Conservation (phyloP, 2,329 filamentous ascomycete genomes). For the Didymella sp. region DNA sequence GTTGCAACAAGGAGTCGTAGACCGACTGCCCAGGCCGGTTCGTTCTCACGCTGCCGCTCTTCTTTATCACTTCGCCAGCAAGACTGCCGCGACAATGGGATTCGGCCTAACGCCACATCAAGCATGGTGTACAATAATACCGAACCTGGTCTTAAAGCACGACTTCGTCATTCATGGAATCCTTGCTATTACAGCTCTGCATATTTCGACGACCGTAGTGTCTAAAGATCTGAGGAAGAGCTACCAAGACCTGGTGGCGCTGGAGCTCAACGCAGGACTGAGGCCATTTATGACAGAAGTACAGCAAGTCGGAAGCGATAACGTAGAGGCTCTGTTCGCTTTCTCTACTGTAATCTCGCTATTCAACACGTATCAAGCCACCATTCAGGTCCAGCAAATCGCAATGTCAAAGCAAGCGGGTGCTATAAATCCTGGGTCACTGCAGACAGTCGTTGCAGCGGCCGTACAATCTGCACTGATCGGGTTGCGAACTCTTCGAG, state of each 20-base stretch:
- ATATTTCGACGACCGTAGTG: conserved; percentile 47
- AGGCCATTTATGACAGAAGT: conserved; percentile 30
- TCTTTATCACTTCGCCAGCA: conserved; percentile 32
- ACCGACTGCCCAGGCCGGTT: conserved; percentile 19
- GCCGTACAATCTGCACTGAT: background rate
- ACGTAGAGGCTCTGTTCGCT: conserved; percentile 50
- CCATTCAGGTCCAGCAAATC: conserved; percentile 14
- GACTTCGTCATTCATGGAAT: conserved; percentile 54
- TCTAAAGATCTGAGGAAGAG: conserved; percentile 18
- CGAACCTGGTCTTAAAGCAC: conserved; percentile 46
- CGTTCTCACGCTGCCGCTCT: conserved; percentile 25
- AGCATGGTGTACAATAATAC: conserved; percentile 36
- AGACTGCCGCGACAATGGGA: conserved; percentile 32
- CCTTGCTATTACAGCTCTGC: conserved; percentile 53
- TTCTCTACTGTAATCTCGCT: conserved; percentile 28
- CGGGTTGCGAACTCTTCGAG: conserved; percentile 26
- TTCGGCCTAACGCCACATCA: conserved; percentile 18
- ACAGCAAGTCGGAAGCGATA: conserved; percentile 46
- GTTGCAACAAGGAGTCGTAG: conserved; percentile 18
- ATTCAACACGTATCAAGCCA: conserved; percentile 25
- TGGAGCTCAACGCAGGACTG: conserved; percentile 36
- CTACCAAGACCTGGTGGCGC: conserved; percentile 30
- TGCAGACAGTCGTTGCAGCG: background rate
- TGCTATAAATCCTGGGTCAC: background rate
- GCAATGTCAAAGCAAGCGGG: background rate